Evolutionary conservation across 306 rosid species (phyloP), one percentile per base, ranked within the genome.

Genomic region (Senna tora): DNA sequence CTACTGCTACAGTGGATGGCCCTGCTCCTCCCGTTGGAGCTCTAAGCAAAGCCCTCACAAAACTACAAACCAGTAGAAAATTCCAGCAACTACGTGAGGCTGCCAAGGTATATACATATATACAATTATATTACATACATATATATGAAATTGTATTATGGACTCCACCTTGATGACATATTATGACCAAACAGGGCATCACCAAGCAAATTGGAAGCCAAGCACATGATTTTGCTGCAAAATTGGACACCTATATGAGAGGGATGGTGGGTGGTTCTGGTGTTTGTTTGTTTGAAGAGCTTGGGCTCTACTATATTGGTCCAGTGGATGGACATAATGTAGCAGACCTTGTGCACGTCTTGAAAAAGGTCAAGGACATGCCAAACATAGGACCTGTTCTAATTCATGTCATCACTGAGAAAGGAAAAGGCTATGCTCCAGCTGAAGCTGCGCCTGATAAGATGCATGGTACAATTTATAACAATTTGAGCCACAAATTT

Each of bases 11-110:
- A 14, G 11, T 84, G 0, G 91, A 89, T 70, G 89, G 91, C 15
- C 89, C 91, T 0, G 77, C 73, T 38, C 62, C 76, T 6, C 91
- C 95, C 0, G 95, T 89, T 51, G 95, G 91, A 8, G 95, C 95
- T 45, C 89, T 86, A 2, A 89, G 89, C 59, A 78, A 20, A 49
- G 82, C 89, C 42, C 87, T 89, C 54, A 61, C 86, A 0, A 79
- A 47, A 65, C 73, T 89, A 0, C 82, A 84, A 5, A 67, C 89
- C 2, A 89, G 75, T n/a, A 28, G 74, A 3, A 74, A 71, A 67
- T 73, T 86, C 72, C 85, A 79, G n/a, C 75, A 32, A 17, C 75
- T 82, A 1, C 85, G 89, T 5, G 81, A 86, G n/a, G 80, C 80
- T 4, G 88, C 85, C 10, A 86, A 89, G 90, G 90, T 88, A 62